These are phyloP conservation scores for Aureobasidium sp. DNA, from an alignment of 2,329 filamentous ascomycete genomes.

Conservation along the genomic window DNA sequence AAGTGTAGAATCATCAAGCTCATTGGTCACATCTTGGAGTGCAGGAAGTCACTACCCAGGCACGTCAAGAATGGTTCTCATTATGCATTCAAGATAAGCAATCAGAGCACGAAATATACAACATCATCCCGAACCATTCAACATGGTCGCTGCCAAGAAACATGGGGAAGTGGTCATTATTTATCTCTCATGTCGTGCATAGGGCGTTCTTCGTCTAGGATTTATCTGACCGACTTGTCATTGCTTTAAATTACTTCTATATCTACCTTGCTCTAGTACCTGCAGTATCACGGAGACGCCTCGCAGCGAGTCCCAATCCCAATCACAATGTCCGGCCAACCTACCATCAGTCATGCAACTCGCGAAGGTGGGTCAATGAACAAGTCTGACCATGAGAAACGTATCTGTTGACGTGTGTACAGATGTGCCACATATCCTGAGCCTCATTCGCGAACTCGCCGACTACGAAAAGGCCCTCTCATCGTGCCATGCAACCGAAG, in stretches of 20 bases:
- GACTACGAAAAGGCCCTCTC: conserved; percentile 75
- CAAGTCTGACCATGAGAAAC: background rate
- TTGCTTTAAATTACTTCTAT: background rate
- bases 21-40: too few species aligned
- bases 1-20: too few species aligned
- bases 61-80: too few species aligned
- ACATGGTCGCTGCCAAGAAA: conserved; percentile 4
- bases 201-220: background rate
- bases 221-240: background rate
- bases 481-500: conserved; percentile 70
- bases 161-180: background rate
- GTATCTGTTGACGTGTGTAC: background rate
- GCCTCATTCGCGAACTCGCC: conserved; percentile 77
- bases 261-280: background rate
- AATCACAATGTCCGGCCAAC: conserved; percentile 15
- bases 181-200: conserved; percentile 4
- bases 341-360: conserved; percentile 52
- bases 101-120: too few species aligned
- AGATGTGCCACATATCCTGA: conserved; percentile 80
- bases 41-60: too few species aligned
- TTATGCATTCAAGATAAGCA: background rate
- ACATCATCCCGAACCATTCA: too few species aligned
- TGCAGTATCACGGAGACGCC: background rate
- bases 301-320: background rate
- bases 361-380: conserved; percentile 47